These are phyloP conservation scores for Boletus speciosus DNA, from an alignment of 768 basidiomycete genomes.

Conservation along the genomic window DNA sequence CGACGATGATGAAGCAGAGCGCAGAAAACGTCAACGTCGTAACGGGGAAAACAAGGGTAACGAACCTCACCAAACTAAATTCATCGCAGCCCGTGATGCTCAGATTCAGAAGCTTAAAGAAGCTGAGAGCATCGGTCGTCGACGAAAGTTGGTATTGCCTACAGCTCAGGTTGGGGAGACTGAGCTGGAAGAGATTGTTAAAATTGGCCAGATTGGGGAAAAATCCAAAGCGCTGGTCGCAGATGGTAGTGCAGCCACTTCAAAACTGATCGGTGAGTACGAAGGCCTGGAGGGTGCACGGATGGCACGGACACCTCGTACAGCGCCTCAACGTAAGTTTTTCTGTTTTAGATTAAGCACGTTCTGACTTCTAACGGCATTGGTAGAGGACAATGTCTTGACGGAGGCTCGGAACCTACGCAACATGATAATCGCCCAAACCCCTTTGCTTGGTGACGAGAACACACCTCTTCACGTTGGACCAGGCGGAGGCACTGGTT, in stretches of 20 bases:
- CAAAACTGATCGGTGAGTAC: constrained; percentile 87
- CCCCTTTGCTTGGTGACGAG: constrained; percentile 93
- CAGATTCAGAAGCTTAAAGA: constrained; percentile 98
- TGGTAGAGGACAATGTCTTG: constrained; percentile 89
- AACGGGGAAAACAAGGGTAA: constrained; percentile 60
- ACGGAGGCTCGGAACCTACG: constrained; percentile 93
- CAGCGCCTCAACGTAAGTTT: constrained; percentile 85
- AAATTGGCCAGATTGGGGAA: constrained; percentile 93
- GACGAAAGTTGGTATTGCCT: constrained; percentile 82
- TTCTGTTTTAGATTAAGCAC: neutral
- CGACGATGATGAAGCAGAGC: constrained; percentile 90
- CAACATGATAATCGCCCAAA: constrained; percentile 89
- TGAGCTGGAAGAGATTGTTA: constrained; percentile 97
- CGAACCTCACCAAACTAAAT: constrained; percentile 81
- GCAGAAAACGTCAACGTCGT: constrained; percentile 83
- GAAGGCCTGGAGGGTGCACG: constrained; percentile 82
- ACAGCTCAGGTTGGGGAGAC: constrained; percentile 89
- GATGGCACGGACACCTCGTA: constrained; percentile 93
- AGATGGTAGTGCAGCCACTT: constrained; percentile 80
- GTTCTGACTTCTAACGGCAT: constrained; percentile 7
- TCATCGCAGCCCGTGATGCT: constrained; percentile 93
- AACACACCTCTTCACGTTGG: constrained; percentile 87
- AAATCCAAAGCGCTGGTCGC: constrained; percentile 81
- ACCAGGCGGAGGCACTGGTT: constrained; percentile 82
- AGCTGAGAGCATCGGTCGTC: constrained; percentile 88